phyloP scores from a whole-genome alignment of 2,329 filamentous ascomycete species.

The Escovopsis sp. region DNA sequence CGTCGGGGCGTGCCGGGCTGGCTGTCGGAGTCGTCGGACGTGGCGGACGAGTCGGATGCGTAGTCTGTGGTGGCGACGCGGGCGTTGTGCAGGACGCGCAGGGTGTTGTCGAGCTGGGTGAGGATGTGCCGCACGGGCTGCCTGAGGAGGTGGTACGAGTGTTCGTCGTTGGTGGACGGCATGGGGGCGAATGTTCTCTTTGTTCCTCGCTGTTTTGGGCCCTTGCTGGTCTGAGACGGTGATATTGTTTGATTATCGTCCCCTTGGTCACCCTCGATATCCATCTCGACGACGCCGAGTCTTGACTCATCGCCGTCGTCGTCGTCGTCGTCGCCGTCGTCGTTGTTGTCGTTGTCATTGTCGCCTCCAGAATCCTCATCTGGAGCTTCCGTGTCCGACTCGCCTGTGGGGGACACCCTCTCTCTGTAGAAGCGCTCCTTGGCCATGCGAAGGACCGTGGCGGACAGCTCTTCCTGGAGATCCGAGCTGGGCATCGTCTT shows the following conservation, averaged over 20 bases:
- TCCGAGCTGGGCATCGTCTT: conserved; percentile 38
- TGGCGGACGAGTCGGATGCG: conserved; percentile 25
- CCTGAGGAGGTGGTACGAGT: conserved; percentile 47
- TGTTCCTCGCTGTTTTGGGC: conserved; percentile 1
- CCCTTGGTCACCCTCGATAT: neutral
- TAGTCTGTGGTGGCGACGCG: conserved; percentile 34
- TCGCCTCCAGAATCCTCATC: no score
- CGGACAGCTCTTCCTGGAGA: conserved; percentile 57
- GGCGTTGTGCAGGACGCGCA: conserved; percentile 55
- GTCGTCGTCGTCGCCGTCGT: no score
- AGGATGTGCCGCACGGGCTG: conserved; percentile 60
- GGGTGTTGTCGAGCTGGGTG: conserved; percentile 50
- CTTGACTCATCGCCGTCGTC: neutral
- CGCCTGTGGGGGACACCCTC: neutral
- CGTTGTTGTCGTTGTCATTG: no score
- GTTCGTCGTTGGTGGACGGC: conserved; percentile 56
- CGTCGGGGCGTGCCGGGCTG: conserved; percentile 10
- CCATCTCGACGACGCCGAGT: neutral
- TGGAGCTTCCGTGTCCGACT: neutral
- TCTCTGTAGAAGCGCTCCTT: conserved; percentile 44
- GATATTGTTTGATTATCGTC: no score
- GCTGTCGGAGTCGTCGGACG: conserved; percentile 22
- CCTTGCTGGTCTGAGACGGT: neutral
- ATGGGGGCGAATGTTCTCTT: conserved; percentile 29
- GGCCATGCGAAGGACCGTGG: conserved; percentile 48